Conservation (phyloP, 768 basidiomycete genomes). For the Tricholoma flavovirens region DNA sequence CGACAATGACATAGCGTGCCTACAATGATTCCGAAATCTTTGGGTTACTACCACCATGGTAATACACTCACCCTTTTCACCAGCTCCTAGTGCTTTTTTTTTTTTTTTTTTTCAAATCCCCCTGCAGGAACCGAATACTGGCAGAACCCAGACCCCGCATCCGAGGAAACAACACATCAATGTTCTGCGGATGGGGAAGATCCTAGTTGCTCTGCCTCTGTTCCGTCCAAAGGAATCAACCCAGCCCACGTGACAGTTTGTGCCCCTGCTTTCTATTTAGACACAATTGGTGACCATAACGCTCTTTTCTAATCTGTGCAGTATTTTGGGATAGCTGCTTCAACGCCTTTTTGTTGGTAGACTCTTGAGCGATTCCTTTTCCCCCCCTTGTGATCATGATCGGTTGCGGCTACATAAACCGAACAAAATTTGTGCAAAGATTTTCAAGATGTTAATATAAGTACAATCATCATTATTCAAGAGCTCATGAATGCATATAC, state of each 20-base stretch:
- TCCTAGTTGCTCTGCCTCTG: conserved; percentile 39
- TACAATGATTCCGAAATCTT: conserved; percentile 39
- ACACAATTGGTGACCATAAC: neutral
- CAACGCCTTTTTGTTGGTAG: conserved; percentile 31
- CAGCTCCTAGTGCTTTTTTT: neutral
- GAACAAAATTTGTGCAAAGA: too few relatives aligned
- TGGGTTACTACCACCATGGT: conserved; percentile 55
- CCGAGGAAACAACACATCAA: conserved; percentile 33
- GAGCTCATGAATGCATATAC: neutral
- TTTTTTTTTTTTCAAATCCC: neutral
- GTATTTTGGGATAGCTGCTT: conserved; percentile 36
- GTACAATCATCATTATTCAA: neutral
- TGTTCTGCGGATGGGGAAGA: conserved; percentile 46
- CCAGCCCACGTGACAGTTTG: conserved; percentile 40
- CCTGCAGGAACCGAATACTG: conserved; percentile 45
- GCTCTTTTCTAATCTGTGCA: conserved; percentile 10
- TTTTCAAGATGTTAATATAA: too few relatives aligned
- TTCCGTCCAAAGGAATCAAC: conserved; percentile 41
- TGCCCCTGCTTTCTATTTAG: neutral
- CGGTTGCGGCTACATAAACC: too few relatives aligned
- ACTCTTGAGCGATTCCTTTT: neutral
- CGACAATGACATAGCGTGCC: conserved; percentile 32
- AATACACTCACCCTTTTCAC: neutral
- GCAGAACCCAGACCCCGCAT: conserved; percentile 38
- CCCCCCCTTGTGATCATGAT: too few relatives aligned